Evolutionary conservation across 2,329 filamentous ascomycete species (phyloP), one percentile per base, ranked within the genome.

Genomic region (Orbilia javanica): DNA sequence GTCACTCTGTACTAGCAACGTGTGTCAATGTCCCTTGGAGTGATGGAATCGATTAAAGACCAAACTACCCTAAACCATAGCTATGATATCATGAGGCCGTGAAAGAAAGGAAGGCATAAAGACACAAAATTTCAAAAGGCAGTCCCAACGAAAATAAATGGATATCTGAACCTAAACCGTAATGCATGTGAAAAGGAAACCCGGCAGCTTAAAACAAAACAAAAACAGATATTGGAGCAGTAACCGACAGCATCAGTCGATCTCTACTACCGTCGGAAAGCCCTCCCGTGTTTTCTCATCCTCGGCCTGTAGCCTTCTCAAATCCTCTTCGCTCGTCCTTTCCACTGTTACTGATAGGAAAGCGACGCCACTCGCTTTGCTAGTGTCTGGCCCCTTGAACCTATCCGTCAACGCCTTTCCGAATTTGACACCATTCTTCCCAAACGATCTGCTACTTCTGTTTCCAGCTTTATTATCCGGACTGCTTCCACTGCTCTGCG

Each of bases 271-370:
- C 55, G 36, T 66, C 18, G 53, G 36, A 18, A 73, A 34, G 3
- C 55, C 55, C 34, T 60, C 65, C 27, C 42, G 34, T 2, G 20
- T 70, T 62, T 77, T 66, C 10, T 70, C 55, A 13, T 77, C 73
- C 4, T 70, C 66, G 7, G 69, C 73, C 18, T 77, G 57, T 4
- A 55, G 18, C 18, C 31, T 60, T 34, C n/a, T 44, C 22, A 70
- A 22, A 15, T 77, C 73, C 27, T 77, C 73, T 18, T 60, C 55
- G 34, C 73, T 77, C 2, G 67, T 65, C 29, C 66, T 65, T n/a
- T 77, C 73, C 8, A 77, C 64, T 42, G 73, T 77, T 3, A 77
- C 66, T 11, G 73, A 77, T 29, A 77, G 31, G 20, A 77, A 77
- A 4, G 73, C 73, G 1, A 70, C 57, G 3, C 42, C 57, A 15